Evolutionary conservation across 2,329 filamentous ascomycete genomes (phyloP).

Genomic region (Trichoderma hamatum): DNA sequence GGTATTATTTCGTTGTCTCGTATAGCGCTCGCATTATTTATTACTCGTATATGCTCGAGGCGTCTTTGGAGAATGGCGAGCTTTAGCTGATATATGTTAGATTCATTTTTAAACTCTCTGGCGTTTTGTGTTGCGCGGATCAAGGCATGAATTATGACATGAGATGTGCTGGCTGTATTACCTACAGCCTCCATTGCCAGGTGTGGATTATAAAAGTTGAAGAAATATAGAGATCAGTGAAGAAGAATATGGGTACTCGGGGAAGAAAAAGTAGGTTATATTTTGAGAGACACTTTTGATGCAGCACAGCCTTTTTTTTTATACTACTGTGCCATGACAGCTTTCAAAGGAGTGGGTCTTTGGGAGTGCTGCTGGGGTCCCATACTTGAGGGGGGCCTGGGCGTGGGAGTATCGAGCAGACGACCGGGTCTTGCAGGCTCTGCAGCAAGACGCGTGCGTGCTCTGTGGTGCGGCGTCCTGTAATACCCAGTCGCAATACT

Average conservation of each 20-base stretch:
- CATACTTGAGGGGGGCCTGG: too few species aligned
- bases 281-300: too few species aligned
- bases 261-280: too few species aligned
- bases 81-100: slow-evolving; percentile 2
- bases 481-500: not conserved
- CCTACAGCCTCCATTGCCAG: not conserved
- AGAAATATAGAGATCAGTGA: too few species aligned
- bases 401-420: slow-evolving; percentile 1
- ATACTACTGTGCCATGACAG: too few species aligned
- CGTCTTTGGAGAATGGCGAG: not conserved
- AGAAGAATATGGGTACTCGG: too few species aligned
- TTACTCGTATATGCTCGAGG: not conserved
- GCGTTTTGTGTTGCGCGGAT: not conserved
- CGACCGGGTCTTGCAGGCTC: slow-evolving; percentile 12
- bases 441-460: not conserved
- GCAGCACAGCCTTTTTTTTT: too few species aligned
- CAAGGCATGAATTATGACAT: not conserved
- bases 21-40: not conserved
- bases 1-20: not conserved
- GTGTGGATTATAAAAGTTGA: too few species aligned
- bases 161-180: not conserved
- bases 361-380: too few species aligned
- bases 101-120: not conserved
- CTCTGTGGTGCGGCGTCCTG: slow-evolving; percentile 5
- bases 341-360: too few species aligned